Evolutionary conservation across 768 basidiomycete genomes (phyloP), one percentile per base, ranked within the genome.

Genomic region (Suillus americanus): DNA sequence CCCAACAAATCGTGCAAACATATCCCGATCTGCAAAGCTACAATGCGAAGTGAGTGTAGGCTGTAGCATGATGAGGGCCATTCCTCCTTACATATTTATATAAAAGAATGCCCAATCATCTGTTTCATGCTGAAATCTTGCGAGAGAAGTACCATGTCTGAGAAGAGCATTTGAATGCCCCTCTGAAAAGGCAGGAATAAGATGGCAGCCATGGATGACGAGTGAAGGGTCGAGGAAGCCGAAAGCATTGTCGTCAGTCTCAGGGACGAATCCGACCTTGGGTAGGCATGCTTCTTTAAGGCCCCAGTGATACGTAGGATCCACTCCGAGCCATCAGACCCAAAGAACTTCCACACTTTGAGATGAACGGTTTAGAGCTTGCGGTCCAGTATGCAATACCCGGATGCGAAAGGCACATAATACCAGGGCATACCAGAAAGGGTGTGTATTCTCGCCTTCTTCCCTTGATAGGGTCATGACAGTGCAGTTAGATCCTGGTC

Each of bases 1-100:
- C 74, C 75, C 28, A 23, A 66, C 60, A 62, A 69, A 78, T 14
- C 77, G 69, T 70, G 77, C 76, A 20, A 78, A 64, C 78, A 79
- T 82, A 50, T 82, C 80, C 12, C 77, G 70, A 63, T 81, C 80
- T 16, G 76, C 77, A 64, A 80, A 81, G 5, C 81, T 82, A 46
- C 1, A 3, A 1, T 35, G n/a, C 59, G 41, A 23, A 57, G 54
- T 28, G 56, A 30, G 45, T 12, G 25, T n/a, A 35, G 28, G 25
- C 10, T 61, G 13, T 28, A 20, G 30, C 6, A 13, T 20, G 30
- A 35, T 48, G 38, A 25, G 7, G 45, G 9, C 28, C 8, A 45
- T 45, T 10, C 9, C 20, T 10, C 43, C 40, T 45, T 45, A 68
- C 67, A 69, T 46, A 9, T 70, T 70, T 2, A 70, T 60, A 46